Base-by-base conservation (phyloP, 1,284 basidiomycete genomes). In the Pseudozyma pruni region DNA sequence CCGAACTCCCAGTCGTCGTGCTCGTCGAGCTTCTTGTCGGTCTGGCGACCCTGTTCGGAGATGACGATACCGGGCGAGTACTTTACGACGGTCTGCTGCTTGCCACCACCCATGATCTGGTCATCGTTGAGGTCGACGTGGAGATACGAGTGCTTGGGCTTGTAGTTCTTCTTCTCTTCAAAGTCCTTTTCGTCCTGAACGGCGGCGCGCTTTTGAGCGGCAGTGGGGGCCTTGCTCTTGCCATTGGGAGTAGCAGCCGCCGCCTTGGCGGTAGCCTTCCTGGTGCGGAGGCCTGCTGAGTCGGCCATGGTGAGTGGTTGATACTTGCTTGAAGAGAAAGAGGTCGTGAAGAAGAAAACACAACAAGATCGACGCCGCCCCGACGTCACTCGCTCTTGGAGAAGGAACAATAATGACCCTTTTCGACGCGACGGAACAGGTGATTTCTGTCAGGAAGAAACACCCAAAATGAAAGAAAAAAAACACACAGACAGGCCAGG, bases 1-100 rank as follows among this genome's bases (percentile, higher is more conserved):
- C 95, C 96, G 79, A 98, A 98, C 84, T 98, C 94, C 85, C 59
- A 81, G 44, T 76, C 76, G 29, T 71, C 51, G 61, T 82, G 80
- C 53, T 67, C 53, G 55, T 82, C 80, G 55, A 82, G 74, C 52
- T 72, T 66, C 71, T 78, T 78, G 73, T 82, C 80, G 40, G 52
- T 73, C 56, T 71, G 74, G 16, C 66, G 61, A 22, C 80, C 80
- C 40, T 76, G 71, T 41, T 82, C 80, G 13, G 72, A 71, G 59
- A 82, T 81, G 59, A 75, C 67, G 53, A 82, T 82, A 35, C 80
- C 80, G 11, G 80, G 80, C 19, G 64, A 59, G 59, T 78, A 74
- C 49, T 78, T 69, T 52, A 70, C 53, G 23, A 79, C 27, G 17
- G 75, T 73, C 46, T 74, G 68, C 47, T 78, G 71, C 56, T 78